Base-by-base conservation (phyloP, 2,329 filamentous ascomycete genomes). In the Alternaria viburni region DNA sequence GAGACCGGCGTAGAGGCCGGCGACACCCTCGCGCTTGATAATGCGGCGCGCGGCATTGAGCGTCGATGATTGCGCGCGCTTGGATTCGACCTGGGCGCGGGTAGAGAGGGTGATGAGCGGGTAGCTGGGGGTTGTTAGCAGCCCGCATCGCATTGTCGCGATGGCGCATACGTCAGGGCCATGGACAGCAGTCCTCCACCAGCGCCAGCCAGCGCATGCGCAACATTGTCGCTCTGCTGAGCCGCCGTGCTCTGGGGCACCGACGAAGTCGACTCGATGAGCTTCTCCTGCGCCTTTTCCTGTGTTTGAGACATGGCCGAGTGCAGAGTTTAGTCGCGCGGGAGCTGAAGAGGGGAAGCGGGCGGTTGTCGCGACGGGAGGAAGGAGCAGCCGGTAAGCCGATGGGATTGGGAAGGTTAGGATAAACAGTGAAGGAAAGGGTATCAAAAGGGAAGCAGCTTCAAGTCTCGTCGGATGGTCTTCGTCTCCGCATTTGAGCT, bases 61-160 rank as follows among this genome's bases (percentile, higher is more conserved):
- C 74, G 96, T 96, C 64, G 91, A 90, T 26, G 92, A 92, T 72
- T 96, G 90, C 59, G 93, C 93, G 74, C 94, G 93, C 82, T 93
- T 96, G 62, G 96, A 97, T 83, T 99, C 96, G 80, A 99, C 95
- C 82, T 99, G 96, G 46, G 96, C 96, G 79, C 96, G 92, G 32
- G 96, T 99, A 21, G 96, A 99, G 68, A 99, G 90, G 32, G 96
- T 98, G 78, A 99, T 97, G 74, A 99, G 89, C 45, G 96, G 96
- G 81, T 98, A 98, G 70, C 93, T 96, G 76, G 54, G 26, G 10
- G 44, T 55, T 45, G 56, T 71, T 59, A 69, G 68, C 45, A 32
- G 46, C 56, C 43, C 12, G 15, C 49, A 28, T 28, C 6, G 26
- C 26, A 7, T 4, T 6, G 50, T 21, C 21, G 9, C 23, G 44